A percentile compares a stretch with the other conserved stretches of the same genome.
These are phyloP conservation scores for Hordeum pubiflorum DNA, from an alignment of 202 grass and related monocot species.

Conservation along the genomic window DNA sequence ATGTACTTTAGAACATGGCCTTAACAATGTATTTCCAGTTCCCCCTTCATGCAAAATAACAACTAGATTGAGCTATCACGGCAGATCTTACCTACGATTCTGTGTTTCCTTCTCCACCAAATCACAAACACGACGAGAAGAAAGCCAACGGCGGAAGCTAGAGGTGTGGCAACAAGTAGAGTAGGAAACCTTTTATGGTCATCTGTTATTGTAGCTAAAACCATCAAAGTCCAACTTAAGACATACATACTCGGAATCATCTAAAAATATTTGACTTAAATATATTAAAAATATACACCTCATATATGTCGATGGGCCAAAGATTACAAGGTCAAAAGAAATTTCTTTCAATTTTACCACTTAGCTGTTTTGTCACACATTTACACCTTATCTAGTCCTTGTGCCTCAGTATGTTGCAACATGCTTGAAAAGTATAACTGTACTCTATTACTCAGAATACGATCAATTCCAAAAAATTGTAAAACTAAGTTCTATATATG, in stretches of 20 bases:
- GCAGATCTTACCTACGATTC: background rate
- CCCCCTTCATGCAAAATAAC: background rate
- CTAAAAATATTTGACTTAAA: background rate
- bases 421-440: no score
- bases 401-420: no score
- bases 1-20: background rate
- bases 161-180: background rate
- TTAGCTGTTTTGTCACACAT: background rate
- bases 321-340: background rate
- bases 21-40: background rate
- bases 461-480: no score
- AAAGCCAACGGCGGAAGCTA: background rate
- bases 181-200: background rate
- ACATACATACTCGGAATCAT: background rate
- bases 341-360: background rate
- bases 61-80: background rate
- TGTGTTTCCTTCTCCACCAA: slow-evolving; percentile 10
- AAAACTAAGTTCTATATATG: no score
- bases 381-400: background rate
- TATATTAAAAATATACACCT: no score
- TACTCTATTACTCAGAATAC: no score
- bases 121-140: background rate
- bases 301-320: background rate
- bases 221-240: background rate
- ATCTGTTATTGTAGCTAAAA: background rate